These are phyloP conservation scores for Tarenaya hassleriana DNA, from an alignment of 345 rosid genomes.

Conservation along the genomic window DNA sequence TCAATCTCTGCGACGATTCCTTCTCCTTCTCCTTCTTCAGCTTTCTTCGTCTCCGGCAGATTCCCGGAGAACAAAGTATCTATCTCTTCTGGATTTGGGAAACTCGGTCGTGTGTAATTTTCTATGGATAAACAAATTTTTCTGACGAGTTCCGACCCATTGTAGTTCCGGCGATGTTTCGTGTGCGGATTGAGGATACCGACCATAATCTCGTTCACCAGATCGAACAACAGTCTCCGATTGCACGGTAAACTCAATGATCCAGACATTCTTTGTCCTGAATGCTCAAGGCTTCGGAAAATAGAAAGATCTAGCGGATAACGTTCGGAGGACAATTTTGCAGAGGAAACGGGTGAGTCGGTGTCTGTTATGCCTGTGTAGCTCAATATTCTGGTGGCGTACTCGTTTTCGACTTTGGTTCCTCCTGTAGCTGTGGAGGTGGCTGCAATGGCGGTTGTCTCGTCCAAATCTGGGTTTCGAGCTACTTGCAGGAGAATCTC, in stretches of 20 bases:
- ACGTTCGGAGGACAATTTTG: conserved; percentile 34
- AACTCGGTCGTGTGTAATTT: conserved; percentile 34
- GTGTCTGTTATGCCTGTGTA: conserved; percentile 37
- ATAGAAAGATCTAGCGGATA: conserved; percentile 48
- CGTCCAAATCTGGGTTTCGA: conserved; percentile 20
- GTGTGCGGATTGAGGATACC: conserved; percentile 41
- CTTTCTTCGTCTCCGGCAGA: conserved; percentile 26
- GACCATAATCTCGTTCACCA: conserved; percentile 50
- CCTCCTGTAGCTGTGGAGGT: conserved; percentile 15
- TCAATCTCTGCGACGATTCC: conserved; percentile 42
- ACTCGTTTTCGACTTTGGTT: conserved; percentile 35
- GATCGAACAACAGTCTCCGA: conserved; percentile 49
- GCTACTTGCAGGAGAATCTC: conserved; percentile 21
- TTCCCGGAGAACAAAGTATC: conserved; percentile 32
- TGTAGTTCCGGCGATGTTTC: not conserved
- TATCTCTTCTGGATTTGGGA: conserved; percentile 42
- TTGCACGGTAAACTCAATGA: conserved; percentile 37
- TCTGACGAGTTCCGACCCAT: conserved; percentile 31
- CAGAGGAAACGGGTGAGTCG: conserved; percentile 29
- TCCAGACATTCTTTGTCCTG: not conserved
- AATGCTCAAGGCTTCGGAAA: conserved; percentile 42
- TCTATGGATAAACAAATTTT: conserved; percentile 30
- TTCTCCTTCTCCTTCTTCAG: conserved; percentile 45
- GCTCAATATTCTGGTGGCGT: conserved; percentile 38
- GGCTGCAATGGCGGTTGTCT: conserved; percentile 24